phyloP scores from a whole-genome alignment of 805 yeast genomes.

The Cyberlindnera japonica region DNA sequence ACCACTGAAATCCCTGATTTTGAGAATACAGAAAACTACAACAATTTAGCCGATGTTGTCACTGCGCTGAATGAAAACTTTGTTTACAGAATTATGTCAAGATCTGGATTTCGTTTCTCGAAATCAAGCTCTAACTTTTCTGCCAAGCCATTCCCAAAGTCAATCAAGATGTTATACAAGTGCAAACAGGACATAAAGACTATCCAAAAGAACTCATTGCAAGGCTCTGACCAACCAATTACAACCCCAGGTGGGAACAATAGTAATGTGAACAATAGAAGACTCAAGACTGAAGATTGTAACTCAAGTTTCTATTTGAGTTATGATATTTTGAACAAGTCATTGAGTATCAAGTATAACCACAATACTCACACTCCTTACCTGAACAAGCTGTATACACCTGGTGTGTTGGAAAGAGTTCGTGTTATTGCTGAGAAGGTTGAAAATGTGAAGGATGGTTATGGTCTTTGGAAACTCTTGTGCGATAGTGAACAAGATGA shows the following conservation, averaged over 20 bases:
- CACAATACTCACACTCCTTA: slow-evolving; percentile 22
- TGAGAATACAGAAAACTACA: slow-evolving; percentile 4
- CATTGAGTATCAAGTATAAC: slow-evolving; percentile 22
- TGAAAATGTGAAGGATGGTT: slow-evolving; percentile 11
- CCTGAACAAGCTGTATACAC: slow-evolving; percentile 22
- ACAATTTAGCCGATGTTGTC: slow-evolving; percentile 18
- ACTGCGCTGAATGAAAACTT: slow-evolving; percentile 15
- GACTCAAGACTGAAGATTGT: slow-evolving; percentile 26
- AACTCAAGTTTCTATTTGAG: slow-evolving; percentile 24
- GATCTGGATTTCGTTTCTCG: slow-evolving; percentile 25
- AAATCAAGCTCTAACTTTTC: slow-evolving; percentile 22
- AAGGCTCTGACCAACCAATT: slow-evolving; percentile 2
- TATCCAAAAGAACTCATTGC: slow-evolving; percentile 15
- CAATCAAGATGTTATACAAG: slow-evolving; percentile 25
- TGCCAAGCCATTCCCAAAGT: slow-evolving; percentile 22
- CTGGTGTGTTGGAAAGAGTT: slow-evolving; percentile 16
- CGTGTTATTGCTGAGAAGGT: slow-evolving; percentile 9
- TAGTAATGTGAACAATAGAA: slow-evolving; percentile 9
- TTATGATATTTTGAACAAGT: slow-evolving; percentile 23
- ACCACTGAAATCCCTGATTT: slow-evolving; percentile 20
- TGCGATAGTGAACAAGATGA: slow-evolving; percentile 10
- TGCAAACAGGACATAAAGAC: slow-evolving; percentile 28
- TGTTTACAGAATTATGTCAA: slow-evolving; percentile 18
- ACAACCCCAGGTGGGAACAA: slow-evolving; percentile 10
- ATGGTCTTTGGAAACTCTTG: slow-evolving; percentile 5